Evolutionary conservation across 164 flowering plant genomes (phyloP), one percentile per base, ranked within the genome.

Genomic region (Aristolochia fimbriata): DNA sequence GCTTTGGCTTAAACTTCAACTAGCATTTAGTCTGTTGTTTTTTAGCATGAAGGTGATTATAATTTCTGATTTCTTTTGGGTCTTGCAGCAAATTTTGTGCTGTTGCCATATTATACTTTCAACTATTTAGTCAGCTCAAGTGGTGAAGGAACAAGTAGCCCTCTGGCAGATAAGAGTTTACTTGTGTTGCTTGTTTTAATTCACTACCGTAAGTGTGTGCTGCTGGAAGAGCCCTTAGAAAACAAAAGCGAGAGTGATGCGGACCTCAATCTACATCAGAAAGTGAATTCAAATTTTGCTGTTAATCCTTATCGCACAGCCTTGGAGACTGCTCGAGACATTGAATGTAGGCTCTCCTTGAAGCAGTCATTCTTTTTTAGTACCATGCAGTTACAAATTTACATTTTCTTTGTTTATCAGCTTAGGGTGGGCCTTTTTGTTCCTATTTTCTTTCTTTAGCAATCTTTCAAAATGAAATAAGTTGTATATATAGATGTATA

Each of bases 301-400:
- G 88, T 74, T 24, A 94, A 94, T 55, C 89, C 96, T 50, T 94
- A 74, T 66, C 71, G 75, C 83, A 85, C 77, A 73, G 83, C 93
- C 54, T 71, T 94, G 57, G 89, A 80, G 71, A 88, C 78, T 81
- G 91, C 90, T 31, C 76, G 80, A 63, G 95, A 94, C 74, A 68
- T 85, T 68, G 96, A 94, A 76, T 84, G 98, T 93, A 69, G 80
- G 86, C 64, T 62, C 62, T 23, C 43, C 43, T 0, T 37, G 43
- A 37, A 10, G 8, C 8, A 10, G 43, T 37, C 12, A 0, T 37
- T 37, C 43, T 37, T 37, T 37, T 37, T 37, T 37, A 37, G 9
- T 37, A 37, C 43, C 12, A 37, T 10, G 43, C 37, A 31, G 37
- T 37, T 37, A 37, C 4, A 37, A 10, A 37, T 37, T 37, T 37